These are phyloP conservation scores for Thalassiosira hispida DNA, from an alignment of 352 stramenopile species.

Conservation along the genomic window DNA sequence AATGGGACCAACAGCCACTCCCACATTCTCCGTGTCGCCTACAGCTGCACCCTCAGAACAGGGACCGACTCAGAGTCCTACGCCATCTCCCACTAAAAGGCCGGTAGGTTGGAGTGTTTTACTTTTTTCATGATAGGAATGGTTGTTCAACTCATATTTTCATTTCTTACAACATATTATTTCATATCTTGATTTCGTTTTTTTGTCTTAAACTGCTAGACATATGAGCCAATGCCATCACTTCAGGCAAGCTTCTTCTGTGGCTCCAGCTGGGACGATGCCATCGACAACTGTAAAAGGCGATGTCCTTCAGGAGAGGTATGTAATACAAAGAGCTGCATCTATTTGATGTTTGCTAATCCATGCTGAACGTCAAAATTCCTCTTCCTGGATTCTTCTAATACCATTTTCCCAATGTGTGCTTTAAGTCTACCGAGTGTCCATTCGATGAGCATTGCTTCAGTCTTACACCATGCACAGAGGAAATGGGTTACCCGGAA, in stretches of 20 bases:
- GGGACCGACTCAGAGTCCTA: conserved; percentile 45
- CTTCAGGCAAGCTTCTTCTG: conserved; percentile 49
- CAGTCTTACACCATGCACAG: conserved; percentile 43
- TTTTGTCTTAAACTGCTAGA: conserved; percentile 18
- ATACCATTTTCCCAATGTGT: not conserved
- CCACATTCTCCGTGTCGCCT: conserved; percentile 20
- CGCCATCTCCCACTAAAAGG: conserved; percentile 32
- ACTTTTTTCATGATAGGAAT: conserved; percentile 12
- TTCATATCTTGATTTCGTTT: not conserved
- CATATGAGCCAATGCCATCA: conserved; percentile 37
- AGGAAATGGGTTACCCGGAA: conserved; percentile 57
- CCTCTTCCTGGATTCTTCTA: not conserved
- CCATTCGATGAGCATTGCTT: conserved; percentile 54
- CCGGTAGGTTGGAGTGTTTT: conserved; percentile 34
- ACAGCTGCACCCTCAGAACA: conserved; percentile 22
- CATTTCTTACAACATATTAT: not conserved
- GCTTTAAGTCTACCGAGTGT: conserved; percentile 31
- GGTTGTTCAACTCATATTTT: not conserved
- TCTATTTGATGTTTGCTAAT: too few species aligned
- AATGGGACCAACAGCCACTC: conserved; percentile 13
- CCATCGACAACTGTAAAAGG: conserved; percentile 55
- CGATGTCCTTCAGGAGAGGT: conserved; percentile 55
- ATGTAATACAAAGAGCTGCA: conserved; percentile 1
- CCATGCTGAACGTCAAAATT: not conserved
- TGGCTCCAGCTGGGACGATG: conserved; percentile 54